Evolutionary conservation across 148 eudicot species (phyloP).

Genomic region (Rheum nobile): DNA sequence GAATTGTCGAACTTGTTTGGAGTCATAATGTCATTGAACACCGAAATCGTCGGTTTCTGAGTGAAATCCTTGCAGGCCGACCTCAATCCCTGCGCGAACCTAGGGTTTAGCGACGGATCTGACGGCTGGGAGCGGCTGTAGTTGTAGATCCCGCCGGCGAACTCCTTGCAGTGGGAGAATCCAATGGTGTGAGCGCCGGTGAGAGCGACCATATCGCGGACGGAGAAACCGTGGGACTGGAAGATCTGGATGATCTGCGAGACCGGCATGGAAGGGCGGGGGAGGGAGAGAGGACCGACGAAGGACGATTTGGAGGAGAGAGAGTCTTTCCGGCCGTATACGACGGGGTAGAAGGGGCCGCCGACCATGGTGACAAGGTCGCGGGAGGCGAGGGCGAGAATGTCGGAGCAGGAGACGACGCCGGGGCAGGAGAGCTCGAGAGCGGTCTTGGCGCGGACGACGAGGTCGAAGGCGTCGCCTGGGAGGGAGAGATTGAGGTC

Average conservation of each 20-base stretch:
- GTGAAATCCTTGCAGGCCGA: conserved; percentile 22
- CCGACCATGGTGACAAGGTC: conserved; percentile 39
- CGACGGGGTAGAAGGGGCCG: conserved; percentile 29
- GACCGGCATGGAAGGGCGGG: conserved; percentile 21
- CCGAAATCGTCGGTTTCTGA: conserved; percentile 25
- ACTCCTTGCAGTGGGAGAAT: conserved; percentile 43
- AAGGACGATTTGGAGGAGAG: conserved; percentile 14
- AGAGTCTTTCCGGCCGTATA: conserved; percentile 27
- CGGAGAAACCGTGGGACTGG: conserved; percentile 5
- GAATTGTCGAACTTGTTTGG: conserved; percentile 39
- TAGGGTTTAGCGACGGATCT: conserved; percentile 33
- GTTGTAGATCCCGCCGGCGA: conserved; percentile 25
- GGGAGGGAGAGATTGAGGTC: conserved; percentile 56
- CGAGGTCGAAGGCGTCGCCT: conserved; percentile 48
- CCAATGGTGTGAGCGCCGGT: conserved; percentile 45
- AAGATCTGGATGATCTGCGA: conserved; percentile 17
- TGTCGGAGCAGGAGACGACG: conserved; percentile 44
- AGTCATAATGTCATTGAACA: conserved; percentile 37
- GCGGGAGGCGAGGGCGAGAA: conserved; percentile 39
- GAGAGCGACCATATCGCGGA: conserved; percentile 30
- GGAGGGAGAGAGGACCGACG: conserved; percentile 10
- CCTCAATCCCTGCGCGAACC: conserved; percentile 22
- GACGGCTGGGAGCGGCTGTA: conserved; percentile 6
- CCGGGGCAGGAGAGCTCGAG: conserved; percentile 43
- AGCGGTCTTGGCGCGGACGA: conserved; percentile 38